Evolutionary conservation across 345 rosid genomes (phyloP), one percentile per base, ranked within the genome.

Genomic region (Dovyalis caffra): DNA sequence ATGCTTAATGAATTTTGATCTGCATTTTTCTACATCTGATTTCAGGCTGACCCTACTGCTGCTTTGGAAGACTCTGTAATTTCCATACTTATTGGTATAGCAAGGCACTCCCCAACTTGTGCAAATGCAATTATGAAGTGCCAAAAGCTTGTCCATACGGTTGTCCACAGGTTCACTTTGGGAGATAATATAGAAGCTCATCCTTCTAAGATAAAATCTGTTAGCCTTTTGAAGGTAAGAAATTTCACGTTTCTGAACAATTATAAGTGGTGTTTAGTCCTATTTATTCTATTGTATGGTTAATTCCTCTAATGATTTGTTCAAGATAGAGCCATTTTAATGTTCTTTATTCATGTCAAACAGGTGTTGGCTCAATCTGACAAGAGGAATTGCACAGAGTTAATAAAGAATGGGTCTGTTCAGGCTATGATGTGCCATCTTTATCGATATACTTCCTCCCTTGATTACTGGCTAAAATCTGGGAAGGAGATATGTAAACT

Each of bases 61-160:
- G 79, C 84, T 76, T 80, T 91, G 66, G 92, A 88, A 69, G 97
- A 95, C 62, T 77, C 82, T 87, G 10, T 90, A 58, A 79, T 92
- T 63, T 88, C 95, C 68, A 68, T 89, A 71, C 87, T 93, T 53
- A 64, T 85, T 79, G 95, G 88, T 31, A 84, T 95, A 75, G 95
- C 97, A 66, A 90, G 97, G 88, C 97, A 95, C 88, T 95, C 97
- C 31, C 92, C 92, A 76, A 88, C 81, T 58, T 88, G 91, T 83
- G 89, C 89, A 70, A 72, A 80, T 84, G 91, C 94, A 85, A 81
- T 95, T 73, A 74, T 89, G 85, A 86, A 89, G 77, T 95, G 88
- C 75, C 88, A 87, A 82, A 88, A 89, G 73, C 92, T 95, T 76
- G 84, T 92, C 65, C 82, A 86, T 74, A 79, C 82, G 25, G 66